These are phyloP conservation scores for Oryza brachyantha DNA, from an alignment of 176 grass and related monocot genomes.

Conservation along the genomic window DNA sequence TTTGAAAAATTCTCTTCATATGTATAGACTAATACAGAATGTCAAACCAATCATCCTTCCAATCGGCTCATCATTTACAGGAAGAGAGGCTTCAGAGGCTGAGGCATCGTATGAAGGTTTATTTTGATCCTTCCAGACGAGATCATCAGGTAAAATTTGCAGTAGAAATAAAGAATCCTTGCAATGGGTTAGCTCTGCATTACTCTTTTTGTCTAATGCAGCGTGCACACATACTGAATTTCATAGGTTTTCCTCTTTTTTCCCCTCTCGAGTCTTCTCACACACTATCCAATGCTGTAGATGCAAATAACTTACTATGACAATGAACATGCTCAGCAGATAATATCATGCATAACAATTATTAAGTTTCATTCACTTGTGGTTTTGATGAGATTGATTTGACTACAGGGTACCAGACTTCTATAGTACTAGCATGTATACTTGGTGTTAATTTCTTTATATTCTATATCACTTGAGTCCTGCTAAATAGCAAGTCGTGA, in stretches of 20 bases:
- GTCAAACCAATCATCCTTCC: constrained; percentile 10
- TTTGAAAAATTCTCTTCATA: background rate
- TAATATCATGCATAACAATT: background rate
- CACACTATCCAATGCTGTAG: background rate
- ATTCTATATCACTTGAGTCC: constrained; percentile 13
- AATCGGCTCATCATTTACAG: constrained; percentile 47
- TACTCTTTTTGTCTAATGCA: background rate
- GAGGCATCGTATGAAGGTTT: constrained; percentile 83
- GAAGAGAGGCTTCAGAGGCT: constrained; percentile 88
- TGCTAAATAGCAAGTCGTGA: background rate
- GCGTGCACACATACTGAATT: background rate
- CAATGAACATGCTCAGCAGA: background rate
- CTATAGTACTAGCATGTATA: background rate
- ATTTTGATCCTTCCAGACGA: constrained; percentile 82
- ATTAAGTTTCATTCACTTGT: background rate
- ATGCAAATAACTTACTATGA: background rate
- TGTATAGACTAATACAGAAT: background rate
- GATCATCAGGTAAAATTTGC: constrained; percentile 74
- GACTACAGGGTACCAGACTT: background rate
- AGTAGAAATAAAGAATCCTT: background rate
- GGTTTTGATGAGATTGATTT: background rate
- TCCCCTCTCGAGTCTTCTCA: background rate
- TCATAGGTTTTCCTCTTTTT: background rate
- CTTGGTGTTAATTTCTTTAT: background rate
- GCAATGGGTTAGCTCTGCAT: background rate